Base-by-base conservation (phyloP, 1,284 basidiomycete genomes). In the Moniliophthora roreri region DNA sequence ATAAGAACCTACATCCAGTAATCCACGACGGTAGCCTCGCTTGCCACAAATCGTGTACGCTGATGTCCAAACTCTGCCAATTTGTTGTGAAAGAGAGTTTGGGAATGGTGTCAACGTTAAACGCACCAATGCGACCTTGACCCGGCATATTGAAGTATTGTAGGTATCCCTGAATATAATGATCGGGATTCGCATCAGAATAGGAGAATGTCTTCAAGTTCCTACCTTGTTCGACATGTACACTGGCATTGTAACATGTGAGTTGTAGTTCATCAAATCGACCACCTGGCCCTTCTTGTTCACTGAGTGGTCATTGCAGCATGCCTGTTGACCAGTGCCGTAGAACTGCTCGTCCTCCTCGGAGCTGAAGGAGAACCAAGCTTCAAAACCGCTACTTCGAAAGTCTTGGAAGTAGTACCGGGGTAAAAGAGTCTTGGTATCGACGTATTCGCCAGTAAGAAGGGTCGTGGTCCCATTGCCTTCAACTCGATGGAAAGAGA, bases 271-370 rank as follows among this genome's bases (percentile, higher is more conserved):
- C 36, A 74, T 63, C 35, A 75, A 50, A 58, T 74, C 73, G n/a
- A 74, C 63, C 4, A 72, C 68, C 49, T 74, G 70, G 2, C 72
- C 71, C 59, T 75, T 75, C 63, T 75, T 73, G 55, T 74, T 76
- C 6, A 76, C 69, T 1, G 68, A 67, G 57, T 74, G 62, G 53
- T 76, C 73, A 5, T 64, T 70, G 56, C 74, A 75, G 55, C 73
- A 74, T 16, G 69, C 68, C 44, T 74, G 73, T 58, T 76, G 73
- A 3, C 74, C 73, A 5, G 63, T 62, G 4, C 71, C 74, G 58
- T 68, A 73, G 54, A 74, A 68, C 59, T 69, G 67, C 53, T 75
- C 73, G 26, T 69, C 66, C 10, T 66, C 63, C 51, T 69, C 66
- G 6, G 67, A 62, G 21, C 65, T 60, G 59, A 74, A 75, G 20